Evolutionary conservation across 495 filamentous ascomycete species (phyloP), one percentile per base, ranked within the genome.

Genomic region (Penicillium fimorum): DNA sequence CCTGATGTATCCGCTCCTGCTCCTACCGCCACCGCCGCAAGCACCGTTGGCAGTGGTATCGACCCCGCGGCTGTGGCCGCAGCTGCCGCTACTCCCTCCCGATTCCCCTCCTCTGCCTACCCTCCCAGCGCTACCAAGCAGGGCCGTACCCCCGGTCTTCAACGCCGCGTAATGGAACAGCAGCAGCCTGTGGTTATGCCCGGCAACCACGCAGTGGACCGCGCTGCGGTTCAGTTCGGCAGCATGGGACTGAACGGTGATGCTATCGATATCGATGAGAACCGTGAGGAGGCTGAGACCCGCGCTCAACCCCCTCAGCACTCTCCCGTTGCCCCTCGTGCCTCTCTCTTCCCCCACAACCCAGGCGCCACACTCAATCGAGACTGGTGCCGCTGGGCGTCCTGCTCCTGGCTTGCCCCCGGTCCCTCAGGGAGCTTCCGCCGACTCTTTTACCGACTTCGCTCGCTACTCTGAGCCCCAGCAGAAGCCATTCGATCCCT

Each of bases 131-230:
- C 91, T 11, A 76, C 86, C 62, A 95, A 93, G 73, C 89, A 92
- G 18, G 85, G 87, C 41, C 85, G 92, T 43, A 85, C 86, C 27
- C 81, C 91, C 30, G 89, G 86, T 62, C 89, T 86, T 65, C 85
- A 92, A 67, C 85, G 92, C 27, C 86, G 90, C 58, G 81, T 96
- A 41, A 80, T 95, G 63, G 92, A 97, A 59, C 94, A 99, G 65
- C 92, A 93, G 66, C 95, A 99, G 70, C 90, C 92, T 17, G 94
- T 99, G 35, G 89, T 96, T 48, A 97, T 99, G 94, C 94, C 94
- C 30, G 91, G 91, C n/a, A 96, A 97, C 72, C 92, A 96, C 63
- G 92, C 91, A 38, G 90, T 98, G 9, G 92, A 96, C 68, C 86
- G 91, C 50, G 83, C 92, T 47, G 87, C 91, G n/a, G 91, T 99